Conservation (phyloP, 306 rosid species). For the Aeschynomene evenia region DNA sequence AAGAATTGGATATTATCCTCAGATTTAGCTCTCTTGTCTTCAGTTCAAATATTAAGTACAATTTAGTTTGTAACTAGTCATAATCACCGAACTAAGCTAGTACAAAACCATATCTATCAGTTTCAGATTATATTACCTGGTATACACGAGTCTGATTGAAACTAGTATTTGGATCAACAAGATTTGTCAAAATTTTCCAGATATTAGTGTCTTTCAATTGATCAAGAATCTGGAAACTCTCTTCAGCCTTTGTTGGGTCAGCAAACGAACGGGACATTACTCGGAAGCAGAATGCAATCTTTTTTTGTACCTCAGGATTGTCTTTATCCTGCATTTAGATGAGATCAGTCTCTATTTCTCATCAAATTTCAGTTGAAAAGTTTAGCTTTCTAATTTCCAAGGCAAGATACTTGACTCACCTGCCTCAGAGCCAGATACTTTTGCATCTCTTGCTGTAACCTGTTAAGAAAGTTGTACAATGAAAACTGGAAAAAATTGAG, state of each 20-base stretch:
- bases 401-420: constrained; percentile 69
- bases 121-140: constrained; percentile 54
- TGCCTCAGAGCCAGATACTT: constrained; percentile 84
- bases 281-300: constrained; percentile 71
- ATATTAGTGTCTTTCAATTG: constrained; percentile 83
- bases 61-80: constrained; percentile 20
- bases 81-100: not conserved
- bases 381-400: constrained; percentile 25
- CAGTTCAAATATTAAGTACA: constrained; percentile 6
- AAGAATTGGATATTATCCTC: not conserved
- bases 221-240: constrained; percentile 87
- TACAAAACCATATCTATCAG: constrained; percentile 17
- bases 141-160: constrained; percentile 60
- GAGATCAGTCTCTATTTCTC: constrained; percentile 38
- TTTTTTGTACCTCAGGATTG: constrained; percentile 83
- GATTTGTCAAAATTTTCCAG: constrained; percentile 81
- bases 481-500: constrained; percentile 38
- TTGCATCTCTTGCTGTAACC: constrained; percentile 98
- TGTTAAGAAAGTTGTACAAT: constrained; percentile 56
- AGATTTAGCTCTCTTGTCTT: constrained; percentile 8
- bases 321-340: constrained; percentile 78
- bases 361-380: constrained; percentile 28
- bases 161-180: constrained; percentile 81
- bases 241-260: constrained; percentile 84
- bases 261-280: constrained; percentile 91